Base-by-base conservation (phyloP, 441 rosid species). In the Gossypium aridum region DNA sequence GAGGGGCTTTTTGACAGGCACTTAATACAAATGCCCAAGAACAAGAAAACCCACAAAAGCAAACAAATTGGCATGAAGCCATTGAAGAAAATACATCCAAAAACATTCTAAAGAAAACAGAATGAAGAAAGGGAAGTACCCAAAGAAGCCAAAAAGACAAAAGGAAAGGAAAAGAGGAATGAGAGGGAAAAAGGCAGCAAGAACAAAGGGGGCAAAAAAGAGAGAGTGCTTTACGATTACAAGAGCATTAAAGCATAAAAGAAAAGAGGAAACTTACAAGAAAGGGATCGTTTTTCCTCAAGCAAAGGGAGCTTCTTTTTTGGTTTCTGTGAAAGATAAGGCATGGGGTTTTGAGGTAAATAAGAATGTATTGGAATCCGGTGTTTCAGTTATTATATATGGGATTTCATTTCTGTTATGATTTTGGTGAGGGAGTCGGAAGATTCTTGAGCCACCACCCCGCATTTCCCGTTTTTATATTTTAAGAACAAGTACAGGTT, bases 251-350 rank as follows among this genome's bases (percentile, higher is more conserved):
- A 61, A 61, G 39, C 39, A 26, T 6, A 61, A 61, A 61, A 6
- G 7, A 14, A 17, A 17, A 16, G 76, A 79, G 75, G 85, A 91
- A 85, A 81, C 97, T 92, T 93, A 71, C 87, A 87, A 81, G 87
- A 80, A 85, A 85, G 83, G 93, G 81, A 79, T 89, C 81, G 85
- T 64, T 79, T 80, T 78, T 77, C 86, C 85, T 83, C 64, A 90
- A 89, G 92, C 81, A 68, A 87, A 85, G 87, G 83, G 80, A 85
- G 73, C 79, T 79, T 77, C 64, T 71, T 71, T 76, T 25, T 69
- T 55, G 5, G 19, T 60, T 28, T 47, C 9, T 22, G 60, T 51
- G 23, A 51, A 51, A 26, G 26, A 25, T 2, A 53, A 39, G 70
- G 57, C 64, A 13, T 55, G 47, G 64, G 68, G 81, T 81, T 84